These are phyloP conservation scores for Phialocephala sp. DNA, from an alignment of 2,329 filamentous ascomycete genomes.

Conservation along the genomic window DNA sequence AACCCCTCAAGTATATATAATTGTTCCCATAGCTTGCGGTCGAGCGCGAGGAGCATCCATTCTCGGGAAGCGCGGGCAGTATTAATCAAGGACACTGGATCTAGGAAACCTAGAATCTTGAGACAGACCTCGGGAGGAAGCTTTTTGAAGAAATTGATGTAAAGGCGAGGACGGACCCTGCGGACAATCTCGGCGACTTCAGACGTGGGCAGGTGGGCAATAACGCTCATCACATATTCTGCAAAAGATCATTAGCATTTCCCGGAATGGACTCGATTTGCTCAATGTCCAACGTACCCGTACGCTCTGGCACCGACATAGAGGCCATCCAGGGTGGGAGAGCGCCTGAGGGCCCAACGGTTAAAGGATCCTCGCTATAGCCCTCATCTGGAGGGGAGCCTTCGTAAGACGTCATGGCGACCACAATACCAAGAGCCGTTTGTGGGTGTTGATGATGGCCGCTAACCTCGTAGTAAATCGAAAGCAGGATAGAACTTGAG, in stretches of 20 bases:
- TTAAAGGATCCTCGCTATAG: conserved; percentile 44
- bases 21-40: conserved; percentile 84
- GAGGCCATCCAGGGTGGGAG: conserved; percentile 35
- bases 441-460: not conserved
- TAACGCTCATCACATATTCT: conserved; percentile 83
- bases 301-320: conserved; percentile 37
- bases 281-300: conserved; percentile 33
- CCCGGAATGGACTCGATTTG: not conserved
- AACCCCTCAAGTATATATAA: conserved; percentile 88
- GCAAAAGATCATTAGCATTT: conserved; percentile 29
- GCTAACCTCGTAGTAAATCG: not conserved
- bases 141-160: conserved; percentile 88
- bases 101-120: conserved; percentile 85
- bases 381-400: conserved; percentile 43
- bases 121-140: conserved; percentile 91
- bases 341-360: conserved; percentile 27
- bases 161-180: conserved; percentile 79
- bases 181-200: conserved; percentile 82
- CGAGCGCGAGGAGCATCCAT: conserved; percentile 83
- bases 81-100: conserved; percentile 78
- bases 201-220: conserved; percentile 80
- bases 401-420: conserved; percentile 34
- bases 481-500: not conserved
- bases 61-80: conserved; percentile 79
- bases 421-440: conserved; percentile 3